Percentiles rank a stretch among this genome's conserved stretches.
Evolutionary conservation across 495 filamentous ascomycete genomes (phyloP).

Genomic region (Pyrenopolyporus hunteri): DNA sequence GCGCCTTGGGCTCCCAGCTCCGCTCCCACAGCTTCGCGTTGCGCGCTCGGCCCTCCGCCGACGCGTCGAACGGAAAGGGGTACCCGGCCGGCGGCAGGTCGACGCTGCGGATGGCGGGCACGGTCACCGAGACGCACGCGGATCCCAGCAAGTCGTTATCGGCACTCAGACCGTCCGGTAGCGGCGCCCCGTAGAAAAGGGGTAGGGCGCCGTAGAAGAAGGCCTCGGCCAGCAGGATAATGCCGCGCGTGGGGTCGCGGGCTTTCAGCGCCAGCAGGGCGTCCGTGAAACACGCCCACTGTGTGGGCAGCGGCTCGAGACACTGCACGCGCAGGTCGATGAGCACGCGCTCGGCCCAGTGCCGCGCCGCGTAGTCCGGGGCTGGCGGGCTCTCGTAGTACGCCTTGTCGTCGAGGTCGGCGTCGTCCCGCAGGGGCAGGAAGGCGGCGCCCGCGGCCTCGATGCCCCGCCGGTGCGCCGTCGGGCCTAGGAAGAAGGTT

Average conservation of each 20-base stretch:
- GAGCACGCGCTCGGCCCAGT: slow-evolving; percentile 31
- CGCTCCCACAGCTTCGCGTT: slow-evolving; percentile 30
- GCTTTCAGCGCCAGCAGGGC: slow-evolving; percentile 34
- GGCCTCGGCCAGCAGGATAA: slow-evolving; percentile 43
- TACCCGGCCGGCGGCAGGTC: slow-evolving; percentile 36
- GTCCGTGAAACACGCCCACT: slow-evolving; percentile 31
- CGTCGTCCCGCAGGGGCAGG: slow-evolving; percentile 38
- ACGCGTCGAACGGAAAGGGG: slow-evolving; percentile 28
- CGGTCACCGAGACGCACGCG: slow-evolving; percentile 19
- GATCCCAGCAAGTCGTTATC: slow-evolving; percentile 19
- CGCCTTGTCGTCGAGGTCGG: slow-evolving; percentile 35
- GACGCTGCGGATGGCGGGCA: slow-evolving; percentile 42
- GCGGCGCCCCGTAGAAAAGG: slow-evolving; percentile 32
- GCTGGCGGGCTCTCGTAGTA: slow-evolving; percentile 27
- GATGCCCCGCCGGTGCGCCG: slow-evolving; percentile 38
- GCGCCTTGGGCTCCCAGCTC: slow-evolving; percentile 23
- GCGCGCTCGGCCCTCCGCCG: slow-evolving; percentile 18
- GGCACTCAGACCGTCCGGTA: slow-evolving; percentile 21
- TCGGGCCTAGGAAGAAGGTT: slow-evolving; percentile 43
- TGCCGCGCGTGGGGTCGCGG: slow-evolving; percentile 27
- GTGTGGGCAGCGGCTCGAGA: slow-evolving; percentile 35
- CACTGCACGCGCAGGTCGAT: slow-evolving; percentile 31
- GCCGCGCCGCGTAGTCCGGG: slow-evolving; percentile 18
- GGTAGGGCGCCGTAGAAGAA: slow-evolving; percentile 40
- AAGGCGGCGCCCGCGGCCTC: slow-evolving; percentile 40